A percentile compares a stretch with the other conserved stretches of the same genome.
Conservation (phyloP, 345 rosid species). For the Theobroma cacao region DNA sequence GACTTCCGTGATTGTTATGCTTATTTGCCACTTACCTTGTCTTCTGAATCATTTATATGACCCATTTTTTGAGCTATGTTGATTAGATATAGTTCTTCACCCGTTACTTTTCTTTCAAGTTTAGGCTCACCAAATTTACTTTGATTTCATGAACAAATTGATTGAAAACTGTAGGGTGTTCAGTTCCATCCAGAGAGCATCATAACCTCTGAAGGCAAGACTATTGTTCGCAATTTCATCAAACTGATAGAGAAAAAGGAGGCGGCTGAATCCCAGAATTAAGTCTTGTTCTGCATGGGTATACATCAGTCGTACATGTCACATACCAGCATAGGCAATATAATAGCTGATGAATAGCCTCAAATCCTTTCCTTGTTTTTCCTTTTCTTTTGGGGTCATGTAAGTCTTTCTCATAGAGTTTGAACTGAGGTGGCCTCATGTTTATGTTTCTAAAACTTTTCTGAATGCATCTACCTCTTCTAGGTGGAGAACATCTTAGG, state of each 20-base stretch:
- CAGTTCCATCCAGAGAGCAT: constrained; percentile 99
- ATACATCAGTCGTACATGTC: not conserved
- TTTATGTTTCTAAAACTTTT: not conserved
- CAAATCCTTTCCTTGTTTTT: not conserved
- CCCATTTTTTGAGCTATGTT: not conserved
- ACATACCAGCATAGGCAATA: not conserved
- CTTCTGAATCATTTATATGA: not conserved
- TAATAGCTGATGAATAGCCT: not conserved
- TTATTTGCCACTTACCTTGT: not conserved
- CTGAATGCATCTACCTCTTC: not conserved
- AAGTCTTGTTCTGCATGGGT: not conserved
- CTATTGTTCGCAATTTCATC: constrained; percentile 72
- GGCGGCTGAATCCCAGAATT: constrained; percentile 47
- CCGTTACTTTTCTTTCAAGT: not conserved
- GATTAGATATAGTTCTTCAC: not conserved
- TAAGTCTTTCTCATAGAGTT: not conserved
- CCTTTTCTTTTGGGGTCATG: not conserved
- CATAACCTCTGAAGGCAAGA: constrained; percentile 75
- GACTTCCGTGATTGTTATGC: not conserved
- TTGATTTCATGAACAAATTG: not conserved
- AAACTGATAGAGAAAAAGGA: constrained; percentile 52
- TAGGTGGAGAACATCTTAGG: not conserved
- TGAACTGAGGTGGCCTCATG: not conserved
- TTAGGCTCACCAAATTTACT: not conserved
- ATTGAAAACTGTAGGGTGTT: constrained; percentile 65